phyloP scores from a whole-genome alignment of 371 early-diverging fungal species.

The Synchytrium microbalum region DNA sequence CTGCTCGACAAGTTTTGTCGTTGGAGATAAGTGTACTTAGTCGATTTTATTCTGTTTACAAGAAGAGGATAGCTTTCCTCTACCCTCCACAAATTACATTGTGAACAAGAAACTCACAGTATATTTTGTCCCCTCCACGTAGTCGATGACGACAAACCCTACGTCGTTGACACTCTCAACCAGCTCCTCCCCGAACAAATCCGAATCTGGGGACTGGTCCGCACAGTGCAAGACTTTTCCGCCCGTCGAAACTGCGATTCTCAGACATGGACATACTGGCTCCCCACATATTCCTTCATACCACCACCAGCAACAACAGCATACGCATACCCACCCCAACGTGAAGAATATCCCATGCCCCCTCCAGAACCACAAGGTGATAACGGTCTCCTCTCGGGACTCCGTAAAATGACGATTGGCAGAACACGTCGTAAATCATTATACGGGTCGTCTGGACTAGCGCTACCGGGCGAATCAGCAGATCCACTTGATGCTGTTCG shows the following conservation, averaged over 20 bases:
- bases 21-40: constrained; percentile 44
- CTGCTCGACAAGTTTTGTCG: constrained; percentile 12
- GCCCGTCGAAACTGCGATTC: constrained; percentile 87
- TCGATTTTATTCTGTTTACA: neutral
- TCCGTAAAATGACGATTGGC: too few relatives aligned
- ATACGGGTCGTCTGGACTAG: too few relatives aligned
- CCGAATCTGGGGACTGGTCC: constrained; percentile 77
- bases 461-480: too few relatives aligned
- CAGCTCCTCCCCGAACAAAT: constrained; percentile 66
- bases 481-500: too few relatives aligned
- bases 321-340: too few relatives aligned
- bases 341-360: too few relatives aligned
- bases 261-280: constrained; percentile 93
- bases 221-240: constrained; percentile 73
- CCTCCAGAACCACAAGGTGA: too few relatives aligned
- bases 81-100: neutral
- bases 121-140: too few relatives aligned
- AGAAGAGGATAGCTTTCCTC: neutral
- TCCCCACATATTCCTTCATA: constrained; percentile 72
- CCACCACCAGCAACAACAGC: neutral
- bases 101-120: constrained; percentile 48
- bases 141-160: too few relatives aligned
- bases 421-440: too few relatives aligned
- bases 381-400: too few relatives aligned
- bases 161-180: constrained; percentile 69